Base-by-base conservation (phyloP, 257 asterid genomes). In the Paraleonurus japonicus region DNA sequence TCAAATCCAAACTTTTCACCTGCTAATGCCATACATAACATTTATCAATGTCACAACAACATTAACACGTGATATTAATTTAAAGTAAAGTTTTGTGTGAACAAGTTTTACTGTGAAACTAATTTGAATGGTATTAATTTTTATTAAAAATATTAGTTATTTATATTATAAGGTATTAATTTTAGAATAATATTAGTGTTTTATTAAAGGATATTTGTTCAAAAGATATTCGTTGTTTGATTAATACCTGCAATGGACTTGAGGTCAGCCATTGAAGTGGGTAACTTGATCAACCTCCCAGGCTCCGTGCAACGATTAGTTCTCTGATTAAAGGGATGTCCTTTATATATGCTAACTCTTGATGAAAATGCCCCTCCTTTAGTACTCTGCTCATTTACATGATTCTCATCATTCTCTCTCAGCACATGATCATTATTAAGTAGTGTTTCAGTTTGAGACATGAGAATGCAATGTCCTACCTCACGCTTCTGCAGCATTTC, bases 1-100 rank as follows among this genome's bases (percentile, higher is more conserved):
- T 93, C 95, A 74, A 87, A 87, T 67, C 97, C 95, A 65, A 90
- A 84, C 79, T 93, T 90, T 7, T 86, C 73, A 70, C 97, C 98
- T 92, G 87, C n/a, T n/a, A n/a, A n/a, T n/a, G n/a, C 74, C 66
- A 65, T 78, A 53, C 16, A 37, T 17, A 24, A 8, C 43, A 39
- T 19, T 43, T 43, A n/a, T n/a, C n/a, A n/a, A n/a, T n/a, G n/a
- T n/a, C n/a, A n/a, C n/a, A n/a, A n/a, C n/a, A n/a, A n/a, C n/a
- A n/a, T n/a, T n/a, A n/a, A n/a, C n/a, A n/a, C n/a, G n/a, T n/a
- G n/a, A n/a, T n/a, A n/a, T n/a, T n/a, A n/a, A n/a, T n/a, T n/a
- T n/a, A n/a, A n/a, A n/a, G n/a, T n/a, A n/a, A n/a, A n/a, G n/a
- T n/a, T n/a, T n/a, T n/a, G n/a, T n/a, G n/a, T n/a, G n/a, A n/a